Evolutionary conservation across 2,329 filamentous ascomycete species (phyloP), one percentile per base, ranked within the genome.

Genomic region (Beauveria pseudobassiana): DNA sequence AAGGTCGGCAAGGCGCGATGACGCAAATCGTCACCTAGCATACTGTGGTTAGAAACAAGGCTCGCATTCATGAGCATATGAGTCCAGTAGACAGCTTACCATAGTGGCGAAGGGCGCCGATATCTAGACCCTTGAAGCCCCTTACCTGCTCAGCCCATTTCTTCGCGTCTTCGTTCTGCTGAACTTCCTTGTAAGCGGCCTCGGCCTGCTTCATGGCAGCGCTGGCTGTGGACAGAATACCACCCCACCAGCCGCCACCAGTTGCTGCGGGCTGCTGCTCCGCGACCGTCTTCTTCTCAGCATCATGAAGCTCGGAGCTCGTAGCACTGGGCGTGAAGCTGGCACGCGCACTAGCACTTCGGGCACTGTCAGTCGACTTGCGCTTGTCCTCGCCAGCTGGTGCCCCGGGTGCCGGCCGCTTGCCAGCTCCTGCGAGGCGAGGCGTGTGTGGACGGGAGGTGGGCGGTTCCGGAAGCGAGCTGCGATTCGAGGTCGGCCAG

Each of bases 101-200:
- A 55, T 76, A 76, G 59, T 63, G 73, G 67, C 84, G 85, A 48
- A 98, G 78, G 38, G 86, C 87, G 50, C 88, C 89, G 54, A 96
- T 90, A 71, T 96, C 96, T 45, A 76, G 68, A 55, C 65, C 65
- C 28, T 69, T 68, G 22, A 76, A 67, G 63, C 92, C 93, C 70
- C 88, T 88, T 61, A 98, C 89, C 73, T 98, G 93, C 59, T 96
- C 90, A 1, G 93, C 91, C 92, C 93, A 99, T 73, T 91, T 90
- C 78, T 93, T 93, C 57, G 93, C 95, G 74, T 99, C 95, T 72
- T 98, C 92, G 69, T 96, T 97, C 72, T 95, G 88, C 73, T 96
- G 91, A 53, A 99, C 93, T 74, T 98, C 91, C 73, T 93, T 96
- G 66, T 96, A 93, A 0, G 93, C 89, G 8, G 88, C 91, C 76